Base-by-base conservation (phyloP, 2,329 filamentous ascomycete genomes). In the Beauveria varroae region DNA sequence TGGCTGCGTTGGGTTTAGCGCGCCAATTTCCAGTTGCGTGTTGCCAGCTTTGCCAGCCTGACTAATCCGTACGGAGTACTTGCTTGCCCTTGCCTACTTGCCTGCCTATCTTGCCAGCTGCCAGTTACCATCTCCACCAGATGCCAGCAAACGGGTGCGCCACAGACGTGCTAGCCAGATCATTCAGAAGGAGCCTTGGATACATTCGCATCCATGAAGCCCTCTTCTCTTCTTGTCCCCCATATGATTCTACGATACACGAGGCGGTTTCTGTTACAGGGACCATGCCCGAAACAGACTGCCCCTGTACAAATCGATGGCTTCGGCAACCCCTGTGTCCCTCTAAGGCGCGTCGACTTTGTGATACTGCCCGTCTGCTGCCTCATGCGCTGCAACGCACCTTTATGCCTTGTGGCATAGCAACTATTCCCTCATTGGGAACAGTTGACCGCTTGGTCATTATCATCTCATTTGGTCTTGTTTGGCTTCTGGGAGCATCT, bases 1-100 rank as follows among this genome's bases (percentile, higher is more conserved):
- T 24, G 26, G n/a, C 57, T 53, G 57, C 7, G 34, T 60, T 60
- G 49, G 57, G 57, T 26, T 60, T 60, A 60, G 57, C 57, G 49
- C 41, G 30, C 34, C 34, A 41, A 18, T 30, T 37, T 26, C 24
- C 41, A 46, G 16, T 22, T 51, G 49, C 26, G 26, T 5, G 30
- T 20, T 52, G 52, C 52, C 34, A n/a, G 52, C 37, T 26, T n/a
- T 52, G 51, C 52, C 34, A n/a, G 52, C 52, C 30, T 34, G 30
- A n/a, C n/a, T n/a, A n/a, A n/a, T n/a, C n/a, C n/a, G n/a, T n/a
- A n/a, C n/a, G n/a, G n/a, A n/a, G n/a, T n/a, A n/a, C n/a, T n/a
- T n/a, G n/a, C n/a, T n/a, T n/a, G n/a, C n/a, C n/a, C n/a, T n/a
- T n/a, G n/a, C 30, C 4, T 5, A 10, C 30, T 10, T 30, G 28